Evolutionary conservation across 2,329 filamentous ascomycete species (phyloP), one percentile per base, ranked within the genome.

Genomic region (Paecilomyces formosus): DNA sequence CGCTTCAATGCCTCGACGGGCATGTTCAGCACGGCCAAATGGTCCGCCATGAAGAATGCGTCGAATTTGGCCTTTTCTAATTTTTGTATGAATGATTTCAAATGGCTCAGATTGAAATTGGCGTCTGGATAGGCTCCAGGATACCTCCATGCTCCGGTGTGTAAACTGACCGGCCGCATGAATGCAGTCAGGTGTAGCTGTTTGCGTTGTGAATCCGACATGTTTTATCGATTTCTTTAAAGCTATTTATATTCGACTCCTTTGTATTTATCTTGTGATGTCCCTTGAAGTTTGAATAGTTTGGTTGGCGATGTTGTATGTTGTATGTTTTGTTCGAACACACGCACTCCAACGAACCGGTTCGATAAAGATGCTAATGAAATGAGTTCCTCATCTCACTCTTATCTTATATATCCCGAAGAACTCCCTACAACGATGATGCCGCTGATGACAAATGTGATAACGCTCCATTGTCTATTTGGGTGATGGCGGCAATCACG

Each of bases 101-200:
- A 70, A 61, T 84, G 81, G 21, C 71, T 68, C 13, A 84, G 74
- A 62, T 83, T 83, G 76, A 84, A 84, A 70, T 84, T 85, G 56
- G 82, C 82, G 57, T 84, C 82, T 0, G 82, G 73, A 57, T 80
- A 81, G 0, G 81, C 71, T 2, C 79, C 79, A 0, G 81, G 81
- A 61, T 83, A 84, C 5, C 82, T 74, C 81, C 82, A 84, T 62
- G 81, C 81, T 31, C 82, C 80, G 1, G 80, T 82, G 61, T 85
- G 81, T 9, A 84, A 69, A 53, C 76, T 80, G 1, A 85, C 80
- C 0, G 82, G 82, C 18, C 82, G 79, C 81, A 85, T 84, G 60
- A 84, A 85, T 0, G 82, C 82, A 2, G 82, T 84, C 3, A 85
- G 75, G 61, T 85, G 81, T 5, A 83, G 69, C 60, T 79, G 66